phyloP scores from a whole-genome alignment of 2,329 filamentous ascomycete genomes.

The Cytospora chrysosperma region DNA sequence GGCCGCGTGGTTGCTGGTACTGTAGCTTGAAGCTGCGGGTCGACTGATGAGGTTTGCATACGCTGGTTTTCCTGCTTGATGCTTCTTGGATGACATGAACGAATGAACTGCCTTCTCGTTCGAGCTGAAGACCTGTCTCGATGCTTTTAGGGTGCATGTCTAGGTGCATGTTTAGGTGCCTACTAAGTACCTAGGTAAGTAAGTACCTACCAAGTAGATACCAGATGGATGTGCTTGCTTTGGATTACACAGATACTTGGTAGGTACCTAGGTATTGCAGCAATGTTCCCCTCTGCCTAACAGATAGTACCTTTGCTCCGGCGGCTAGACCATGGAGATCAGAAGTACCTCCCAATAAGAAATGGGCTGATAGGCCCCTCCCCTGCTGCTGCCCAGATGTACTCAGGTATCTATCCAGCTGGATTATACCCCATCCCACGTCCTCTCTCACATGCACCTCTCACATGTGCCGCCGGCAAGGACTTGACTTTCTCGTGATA shows the following conservation, averaged over 20 bases:
- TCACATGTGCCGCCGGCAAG: neutral
- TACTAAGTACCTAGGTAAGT: neutral
- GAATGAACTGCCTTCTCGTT: neutral
- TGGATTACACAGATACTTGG: neutral
- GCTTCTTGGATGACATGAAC: neutral
- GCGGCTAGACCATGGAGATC: neutral
- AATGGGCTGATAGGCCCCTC: neutral
- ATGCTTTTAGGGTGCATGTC: too few relatives aligned
- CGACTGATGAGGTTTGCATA: neutral
- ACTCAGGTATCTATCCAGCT: neutral
- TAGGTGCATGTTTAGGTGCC: too few relatives aligned
- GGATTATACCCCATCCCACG: neutral
- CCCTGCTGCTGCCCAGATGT: slow-evolving; percentile 10
- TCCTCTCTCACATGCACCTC: neutral
- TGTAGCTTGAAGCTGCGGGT: neutral
- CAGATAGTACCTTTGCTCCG: neutral
- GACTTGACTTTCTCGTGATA: neutral
- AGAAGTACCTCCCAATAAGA: neutral
- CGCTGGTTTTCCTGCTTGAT: neutral
- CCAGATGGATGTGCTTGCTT: too few relatives aligned
- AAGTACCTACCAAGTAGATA: too few relatives aligned
- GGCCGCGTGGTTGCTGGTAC: neutral
- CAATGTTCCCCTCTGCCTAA: neutral
- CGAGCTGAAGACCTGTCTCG: neutral
- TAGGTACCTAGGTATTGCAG: too few relatives aligned